A percentile compares a stretch with the other conserved stretches of the same genome.
These are phyloP conservation scores for Neurospora sp. DNA, from an alignment of 495 filamentous ascomycete species.

Conservation along the genomic window DNA sequence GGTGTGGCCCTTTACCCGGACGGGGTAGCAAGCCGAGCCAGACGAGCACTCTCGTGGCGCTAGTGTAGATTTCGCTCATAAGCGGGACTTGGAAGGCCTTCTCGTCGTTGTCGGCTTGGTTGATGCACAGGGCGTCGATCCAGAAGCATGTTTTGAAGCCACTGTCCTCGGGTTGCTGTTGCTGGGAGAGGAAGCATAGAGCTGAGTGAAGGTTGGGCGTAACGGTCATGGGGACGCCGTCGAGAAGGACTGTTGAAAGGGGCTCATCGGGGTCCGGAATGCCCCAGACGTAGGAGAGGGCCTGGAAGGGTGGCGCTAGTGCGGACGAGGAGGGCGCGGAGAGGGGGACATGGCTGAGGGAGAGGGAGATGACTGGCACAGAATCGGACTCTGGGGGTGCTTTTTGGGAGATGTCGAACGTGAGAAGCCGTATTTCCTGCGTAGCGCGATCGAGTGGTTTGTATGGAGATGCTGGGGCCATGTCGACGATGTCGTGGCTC, in stretches of 20 bases:
- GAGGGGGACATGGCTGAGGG: background rate
- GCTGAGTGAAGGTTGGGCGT: background rate
- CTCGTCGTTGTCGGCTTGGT: background rate
- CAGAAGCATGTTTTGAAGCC: background rate
- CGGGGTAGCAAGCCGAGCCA: background rate
- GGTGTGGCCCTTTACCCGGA: background rate
- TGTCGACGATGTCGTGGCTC: background rate
- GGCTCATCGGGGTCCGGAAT: background rate
- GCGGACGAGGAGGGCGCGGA: background rate
- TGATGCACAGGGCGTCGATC: background rate
- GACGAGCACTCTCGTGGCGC: background rate
- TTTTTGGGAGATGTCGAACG: background rate
- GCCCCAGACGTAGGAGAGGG: background rate
- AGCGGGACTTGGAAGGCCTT: background rate
- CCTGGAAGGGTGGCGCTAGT: background rate
- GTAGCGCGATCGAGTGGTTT: background rate
- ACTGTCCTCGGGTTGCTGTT: background rate
- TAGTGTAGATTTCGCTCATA: background rate
- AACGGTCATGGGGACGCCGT: background rate
- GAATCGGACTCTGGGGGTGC: background rate
- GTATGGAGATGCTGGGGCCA: background rate
- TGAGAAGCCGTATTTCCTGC: background rate
- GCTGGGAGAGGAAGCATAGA: background rate
- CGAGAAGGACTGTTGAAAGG: background rate
- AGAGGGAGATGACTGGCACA: background rate